Conservation (phyloP, 1,139 yeast genomes). For the Nakaseomyces bracarensis region DNA sequence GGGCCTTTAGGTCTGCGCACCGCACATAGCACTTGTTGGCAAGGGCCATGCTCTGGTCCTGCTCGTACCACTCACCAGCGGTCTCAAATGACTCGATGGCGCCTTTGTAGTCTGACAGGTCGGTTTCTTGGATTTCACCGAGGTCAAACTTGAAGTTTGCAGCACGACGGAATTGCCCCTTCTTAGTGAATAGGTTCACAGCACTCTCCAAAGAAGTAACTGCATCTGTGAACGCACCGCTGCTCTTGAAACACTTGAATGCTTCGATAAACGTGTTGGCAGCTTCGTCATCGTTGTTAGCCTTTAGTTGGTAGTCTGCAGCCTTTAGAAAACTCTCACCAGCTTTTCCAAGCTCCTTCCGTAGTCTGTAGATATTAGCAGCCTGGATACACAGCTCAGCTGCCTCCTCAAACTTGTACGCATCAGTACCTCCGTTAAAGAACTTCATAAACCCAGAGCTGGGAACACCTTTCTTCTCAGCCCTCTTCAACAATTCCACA, state of each 20-base stretch:
- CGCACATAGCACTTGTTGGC: slow-evolving; percentile 82
- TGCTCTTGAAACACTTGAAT: slow-evolving; percentile 72
- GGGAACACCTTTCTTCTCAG: slow-evolving; percentile 64
- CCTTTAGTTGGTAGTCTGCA: slow-evolving; percentile 66
- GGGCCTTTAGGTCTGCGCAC: slow-evolving; percentile 85
- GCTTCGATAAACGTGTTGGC: slow-evolving; percentile 89
- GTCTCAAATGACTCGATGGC: slow-evolving; percentile 79
- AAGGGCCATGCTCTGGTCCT: slow-evolving; percentile 88
- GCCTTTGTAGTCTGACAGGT: slow-evolving; percentile 52
- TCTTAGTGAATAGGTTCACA: slow-evolving; percentile 70
- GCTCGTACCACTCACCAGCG: slow-evolving; percentile 93
- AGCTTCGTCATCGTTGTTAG: slow-evolving; percentile 81
- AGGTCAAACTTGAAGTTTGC: slow-evolving; percentile 90
- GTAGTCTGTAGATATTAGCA: slow-evolving; percentile 74
- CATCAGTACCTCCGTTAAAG: slow-evolving; percentile 54
- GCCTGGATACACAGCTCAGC: slow-evolving; percentile 86
- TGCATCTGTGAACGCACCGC: slow-evolving; percentile 65
- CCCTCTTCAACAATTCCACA: slow-evolving; percentile 35
- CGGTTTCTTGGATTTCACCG: slow-evolving; percentile 76
- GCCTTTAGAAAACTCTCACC: slow-evolving; percentile 83
- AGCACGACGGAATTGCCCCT: slow-evolving; percentile 93
- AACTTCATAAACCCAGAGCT: slow-evolving; percentile 67
- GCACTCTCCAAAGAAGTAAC: slow-evolving; percentile 71
- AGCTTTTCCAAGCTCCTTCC: slow-evolving; percentile 60
- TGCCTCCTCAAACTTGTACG: slow-evolving; percentile 77